A percentile compares a stretch with the other conserved stretches of the same genome.
Evolutionary conservation across 164 flowering plant genomes (phyloP).

Genomic region (Cinnamomum chago): DNA sequence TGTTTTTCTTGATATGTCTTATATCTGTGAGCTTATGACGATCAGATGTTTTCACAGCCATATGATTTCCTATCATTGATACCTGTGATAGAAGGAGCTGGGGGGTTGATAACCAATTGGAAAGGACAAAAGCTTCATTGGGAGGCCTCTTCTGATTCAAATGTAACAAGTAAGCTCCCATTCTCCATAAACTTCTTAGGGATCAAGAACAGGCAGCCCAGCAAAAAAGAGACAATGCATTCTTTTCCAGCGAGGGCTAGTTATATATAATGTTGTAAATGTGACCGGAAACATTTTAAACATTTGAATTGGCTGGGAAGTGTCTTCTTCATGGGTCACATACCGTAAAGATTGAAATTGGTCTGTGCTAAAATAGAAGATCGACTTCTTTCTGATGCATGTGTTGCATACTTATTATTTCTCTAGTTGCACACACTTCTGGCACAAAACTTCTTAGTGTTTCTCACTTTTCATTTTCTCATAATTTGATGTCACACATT

Average conservation of each 20-base stretch:
- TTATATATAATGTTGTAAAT: too few relatives aligned
- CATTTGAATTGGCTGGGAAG: too few relatives aligned
- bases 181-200: not conserved
- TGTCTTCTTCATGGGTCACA: too few relatives aligned
- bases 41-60: constrained; percentile 47
- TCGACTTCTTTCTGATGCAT: too few relatives aligned
- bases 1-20: not conserved
- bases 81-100: constrained; percentile 95
- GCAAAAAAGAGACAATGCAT: too few relatives aligned
- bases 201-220: too few relatives aligned
- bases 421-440: too few relatives aligned
- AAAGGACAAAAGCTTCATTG: constrained; percentile 65
- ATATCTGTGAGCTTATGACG: not conserved
- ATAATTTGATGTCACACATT: not conserved
- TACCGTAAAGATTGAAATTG: too few relatives aligned
- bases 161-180: constrained; percentile 50
- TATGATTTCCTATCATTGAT: constrained; percentile 86
- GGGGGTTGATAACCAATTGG: constrained; percentile 92
- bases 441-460: too few relatives aligned
- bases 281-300: not conserved
- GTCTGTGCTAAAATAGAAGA: too few relatives aligned
- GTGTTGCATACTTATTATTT: too few relatives aligned
- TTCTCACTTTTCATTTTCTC: not conserved
- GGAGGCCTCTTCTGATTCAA: constrained; percentile 75
- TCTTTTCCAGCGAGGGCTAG: too few relatives aligned